phyloP scores from a whole-genome alignment of 768 basidiomycete genomes.

The Trametes maxima region DNA sequence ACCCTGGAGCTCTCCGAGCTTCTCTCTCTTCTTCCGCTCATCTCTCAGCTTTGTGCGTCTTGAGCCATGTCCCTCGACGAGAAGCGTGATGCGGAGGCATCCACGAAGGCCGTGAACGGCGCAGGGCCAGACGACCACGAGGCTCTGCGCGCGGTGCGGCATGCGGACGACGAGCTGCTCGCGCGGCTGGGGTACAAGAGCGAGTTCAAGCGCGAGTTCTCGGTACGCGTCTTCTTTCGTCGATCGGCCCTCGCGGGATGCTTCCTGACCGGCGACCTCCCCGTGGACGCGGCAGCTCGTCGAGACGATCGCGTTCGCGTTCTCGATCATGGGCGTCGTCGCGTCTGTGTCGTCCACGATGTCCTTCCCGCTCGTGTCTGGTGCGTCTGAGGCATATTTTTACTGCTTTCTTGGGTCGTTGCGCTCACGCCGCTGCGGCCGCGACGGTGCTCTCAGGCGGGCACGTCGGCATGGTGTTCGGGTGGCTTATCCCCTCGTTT shows the following conservation, averaged over 20 bases:
- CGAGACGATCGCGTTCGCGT: slow-evolving; percentile 66
- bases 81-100: slow-evolving; percentile 19
- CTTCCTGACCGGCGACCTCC: too few species aligned
- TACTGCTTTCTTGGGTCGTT: background rate
- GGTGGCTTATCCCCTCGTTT: slow-evolving; percentile 71
- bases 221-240: slow-evolving; percentile 42
- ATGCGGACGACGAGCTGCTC: slow-evolving; percentile 58
- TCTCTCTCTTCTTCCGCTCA: slow-evolving; percentile 12
- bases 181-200: slow-evolving; percentile 71
- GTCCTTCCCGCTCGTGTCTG: slow-evolving; percentile 62
- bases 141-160: slow-evolving; percentile 29
- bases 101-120: slow-evolving; percentile 12
- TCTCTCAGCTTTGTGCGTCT: background rate
- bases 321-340: slow-evolving; percentile 74
- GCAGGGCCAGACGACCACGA: slow-evolving; percentile 9
- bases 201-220: slow-evolving; percentile 76
- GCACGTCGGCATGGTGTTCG: slow-evolving; percentile 77
- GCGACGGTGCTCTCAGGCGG: slow-evolving; percentile 50
- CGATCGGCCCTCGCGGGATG: too few species aligned
- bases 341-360: slow-evolving; percentile 69
- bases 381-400: slow-evolving; percentile 35
- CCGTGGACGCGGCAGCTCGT: slow-evolving; percentile 41
- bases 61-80: slow-evolving; percentile 24
- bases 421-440: background rate
- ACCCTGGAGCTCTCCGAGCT: background rate